phyloP scores from a whole-genome alignment of 1,139 yeast genomes.

The Candida pseudoviswanathii region DNA sequence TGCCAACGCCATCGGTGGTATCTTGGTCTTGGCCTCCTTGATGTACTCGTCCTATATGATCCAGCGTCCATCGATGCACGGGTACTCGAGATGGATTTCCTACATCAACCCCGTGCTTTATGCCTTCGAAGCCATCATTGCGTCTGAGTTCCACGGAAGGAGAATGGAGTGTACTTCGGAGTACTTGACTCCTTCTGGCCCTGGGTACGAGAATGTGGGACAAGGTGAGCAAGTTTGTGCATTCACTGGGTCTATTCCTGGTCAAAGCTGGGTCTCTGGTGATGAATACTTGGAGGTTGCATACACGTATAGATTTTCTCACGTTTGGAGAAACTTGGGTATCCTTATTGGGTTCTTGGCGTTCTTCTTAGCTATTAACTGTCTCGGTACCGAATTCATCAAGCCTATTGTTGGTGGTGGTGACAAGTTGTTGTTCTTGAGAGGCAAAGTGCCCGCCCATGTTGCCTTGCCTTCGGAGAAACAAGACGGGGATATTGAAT shows the following conservation, averaged over 20 bases:
- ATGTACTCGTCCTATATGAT: constrained; percentile 59
- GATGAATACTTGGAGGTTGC: constrained; percentile 47
- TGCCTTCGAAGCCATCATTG: constrained; percentile 57
- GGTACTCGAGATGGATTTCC: constrained; percentile 67
- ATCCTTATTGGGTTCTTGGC: constrained; percentile 56
- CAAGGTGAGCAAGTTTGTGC: constrained; percentile 51
- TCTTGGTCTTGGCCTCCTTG: constrained; percentile 47
- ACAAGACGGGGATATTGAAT: constrained; percentile 15
- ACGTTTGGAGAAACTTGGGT: constrained; percentile 72
- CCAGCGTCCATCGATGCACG: constrained; percentile 61
- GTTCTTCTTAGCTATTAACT: constrained; percentile 48
- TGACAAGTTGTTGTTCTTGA: constrained; percentile 57
- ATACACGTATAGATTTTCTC: constrained; percentile 43
- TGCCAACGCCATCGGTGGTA: constrained; percentile 56
- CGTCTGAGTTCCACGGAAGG: constrained; percentile 58
- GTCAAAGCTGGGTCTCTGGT: constrained; percentile 48
- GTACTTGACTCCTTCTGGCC: constrained; percentile 52
- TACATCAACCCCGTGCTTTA: constrained; percentile 59
- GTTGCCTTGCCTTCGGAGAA: constrained; percentile 24
- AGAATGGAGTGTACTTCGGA: constrained; percentile 49
- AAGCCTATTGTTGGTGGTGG: constrained; percentile 58
- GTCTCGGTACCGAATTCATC: constrained; percentile 51
- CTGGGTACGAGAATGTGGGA: constrained; percentile 44
- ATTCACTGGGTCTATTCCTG: constrained; percentile 50
- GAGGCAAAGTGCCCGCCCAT: constrained; percentile 50